These are phyloP conservation scores for Scopulariopsis brevicaulis DNA, from an alignment of 2,329 filamentous ascomycete species.

Conservation along the genomic window DNA sequence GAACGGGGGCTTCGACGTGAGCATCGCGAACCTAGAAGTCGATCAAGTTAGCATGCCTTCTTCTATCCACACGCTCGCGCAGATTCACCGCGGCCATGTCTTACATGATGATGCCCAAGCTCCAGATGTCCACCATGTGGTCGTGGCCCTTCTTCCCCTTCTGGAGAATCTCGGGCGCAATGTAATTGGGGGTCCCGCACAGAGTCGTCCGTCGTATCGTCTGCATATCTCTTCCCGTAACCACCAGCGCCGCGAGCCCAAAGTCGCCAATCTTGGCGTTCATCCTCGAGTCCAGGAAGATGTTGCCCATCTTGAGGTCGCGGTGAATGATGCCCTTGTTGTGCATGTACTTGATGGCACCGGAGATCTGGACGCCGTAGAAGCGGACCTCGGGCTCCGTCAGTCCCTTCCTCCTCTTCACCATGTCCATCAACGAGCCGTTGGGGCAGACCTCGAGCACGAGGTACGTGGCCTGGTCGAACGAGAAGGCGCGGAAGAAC, in stretches of 20 bases:
- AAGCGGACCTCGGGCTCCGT: slow-evolving; percentile 91
- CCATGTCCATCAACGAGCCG: slow-evolving; percentile 95
- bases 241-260: slow-evolving; percentile 79
- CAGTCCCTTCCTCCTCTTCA: slow-evolving; percentile 80
- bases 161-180: slow-evolving; percentile 90
- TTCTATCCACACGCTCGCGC: slow-evolving; percentile 7
- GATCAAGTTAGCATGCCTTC: neutral
- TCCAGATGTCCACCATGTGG: slow-evolving; percentile 98
- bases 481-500: slow-evolving; percentile 89
- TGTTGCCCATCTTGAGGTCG: slow-evolving; percentile 95
- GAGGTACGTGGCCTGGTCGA: slow-evolving; percentile 80
- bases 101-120: slow-evolving; percentile 90
- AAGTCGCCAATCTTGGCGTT: slow-evolving; percentile 98
- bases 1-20: slow-evolving; percentile 92
- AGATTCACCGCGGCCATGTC: slow-evolving; percentile 13
- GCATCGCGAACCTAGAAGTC: slow-evolving; percentile 69
- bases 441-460: slow-evolving; percentile 92
- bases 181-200: slow-evolving; percentile 96
- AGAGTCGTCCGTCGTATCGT: slow-evolving; percentile 80
- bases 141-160: slow-evolving; percentile 92
- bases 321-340: slow-evolving; percentile 91
- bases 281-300: slow-evolving; percentile 91
- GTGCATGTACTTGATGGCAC: slow-evolving; percentile 97
- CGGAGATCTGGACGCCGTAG: slow-evolving; percentile 89
- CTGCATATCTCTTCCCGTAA: slow-evolving; percentile 84